phyloP scores from a whole-genome alignment of 805 yeast genomes.

The Debaryomyces hansenii region DNA sequence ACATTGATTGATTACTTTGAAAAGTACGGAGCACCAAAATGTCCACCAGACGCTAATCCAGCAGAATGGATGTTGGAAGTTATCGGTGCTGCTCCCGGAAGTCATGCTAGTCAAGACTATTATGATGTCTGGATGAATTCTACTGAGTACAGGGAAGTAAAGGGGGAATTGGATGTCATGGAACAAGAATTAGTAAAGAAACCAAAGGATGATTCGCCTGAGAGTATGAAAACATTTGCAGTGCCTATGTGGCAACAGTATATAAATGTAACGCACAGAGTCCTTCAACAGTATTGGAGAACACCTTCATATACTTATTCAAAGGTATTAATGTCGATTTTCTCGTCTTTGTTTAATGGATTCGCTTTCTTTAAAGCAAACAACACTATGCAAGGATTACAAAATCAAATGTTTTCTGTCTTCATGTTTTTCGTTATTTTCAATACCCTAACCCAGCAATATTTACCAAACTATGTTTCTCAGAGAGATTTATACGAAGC shows the following conservation, averaged over 20 bases:
- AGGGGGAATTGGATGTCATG: conserved; percentile 17
- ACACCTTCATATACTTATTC: conserved; percentile 44
- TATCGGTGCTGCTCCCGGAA: conserved; percentile 32
- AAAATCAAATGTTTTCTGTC: conserved; percentile 73
- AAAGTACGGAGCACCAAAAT: conserved; percentile 59
- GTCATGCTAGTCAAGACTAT: conserved; percentile 24
- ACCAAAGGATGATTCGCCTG: conserved; percentile 16
- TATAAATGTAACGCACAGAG: conserved; percentile 27
- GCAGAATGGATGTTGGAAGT: conserved; percentile 42
- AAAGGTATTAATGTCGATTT: conserved; percentile 40
- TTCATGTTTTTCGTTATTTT: conserved; percentile 66
- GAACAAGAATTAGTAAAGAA: conserved; percentile 18
- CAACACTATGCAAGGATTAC: conserved; percentile 25
- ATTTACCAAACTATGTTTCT: conserved; percentile 52
- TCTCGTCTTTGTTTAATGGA: conserved; percentile 63
- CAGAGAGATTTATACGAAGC: conserved; percentile 71
- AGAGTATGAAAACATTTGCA: conserved; percentile 13
- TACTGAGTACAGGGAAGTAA: conserved; percentile 11
- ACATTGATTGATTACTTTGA: conserved; percentile 68
- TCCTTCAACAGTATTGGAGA: conserved; percentile 38
- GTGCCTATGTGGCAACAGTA: conserved; percentile 21
- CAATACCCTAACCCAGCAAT: conserved; percentile 60
- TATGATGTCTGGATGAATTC: conserved; percentile 24
- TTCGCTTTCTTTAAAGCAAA: conserved; percentile 62
- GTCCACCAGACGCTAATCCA: conserved; percentile 73